A percentile compares a stretch with the other conserved stretches of the same genome.
These are phyloP conservation scores for Naumovozyma castellii DNA, from an alignment of 805 yeast species.

Conservation along the genomic window DNA sequence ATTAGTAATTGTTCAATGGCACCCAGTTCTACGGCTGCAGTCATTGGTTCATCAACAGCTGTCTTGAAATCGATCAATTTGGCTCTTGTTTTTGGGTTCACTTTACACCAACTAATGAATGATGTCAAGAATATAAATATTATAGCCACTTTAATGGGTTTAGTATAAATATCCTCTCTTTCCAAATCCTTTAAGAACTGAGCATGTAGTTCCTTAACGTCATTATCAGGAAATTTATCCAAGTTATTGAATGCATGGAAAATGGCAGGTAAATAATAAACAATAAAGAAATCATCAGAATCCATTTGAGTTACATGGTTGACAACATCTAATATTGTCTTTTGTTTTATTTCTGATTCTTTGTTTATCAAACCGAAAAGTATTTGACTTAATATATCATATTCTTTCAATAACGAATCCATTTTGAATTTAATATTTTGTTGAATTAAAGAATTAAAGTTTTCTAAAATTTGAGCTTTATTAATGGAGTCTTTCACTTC, in stretches of 20 bases:
- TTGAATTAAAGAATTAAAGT: constrained; percentile 36
- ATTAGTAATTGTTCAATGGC: constrained; percentile 61
- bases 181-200: constrained; percentile 30
- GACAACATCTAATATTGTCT: constrained; percentile 33
- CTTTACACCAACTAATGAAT: constrained; percentile 62
- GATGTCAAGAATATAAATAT: constrained; percentile 44
- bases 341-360: constrained; percentile 27
- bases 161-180: constrained; percentile 35
- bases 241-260: constrained; percentile 37
- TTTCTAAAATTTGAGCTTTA: constrained; percentile 46
- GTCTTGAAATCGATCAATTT: constrained; percentile 43
- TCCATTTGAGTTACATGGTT: constrained; percentile 40
- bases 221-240: constrained; percentile 29
- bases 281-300: constrained; percentile 52
- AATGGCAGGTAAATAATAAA: constrained; percentile 58
- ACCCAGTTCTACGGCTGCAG: constrained; percentile 49
- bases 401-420: constrained; percentile 52
- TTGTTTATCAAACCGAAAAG: constrained; percentile 42
- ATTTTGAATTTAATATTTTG: constrained; percentile 49
- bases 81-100: constrained; percentile 32
- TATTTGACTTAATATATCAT: constrained; percentile 63
- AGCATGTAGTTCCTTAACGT: constrained; percentile 33
- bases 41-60: constrained; percentile 51
- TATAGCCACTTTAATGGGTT: constrained; percentile 42
- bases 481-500: constrained; percentile 45